Evolutionary conservation across 2,329 filamentous ascomycete genomes (phyloP).

Genomic region (Ascochyta clinopodiicola): DNA sequence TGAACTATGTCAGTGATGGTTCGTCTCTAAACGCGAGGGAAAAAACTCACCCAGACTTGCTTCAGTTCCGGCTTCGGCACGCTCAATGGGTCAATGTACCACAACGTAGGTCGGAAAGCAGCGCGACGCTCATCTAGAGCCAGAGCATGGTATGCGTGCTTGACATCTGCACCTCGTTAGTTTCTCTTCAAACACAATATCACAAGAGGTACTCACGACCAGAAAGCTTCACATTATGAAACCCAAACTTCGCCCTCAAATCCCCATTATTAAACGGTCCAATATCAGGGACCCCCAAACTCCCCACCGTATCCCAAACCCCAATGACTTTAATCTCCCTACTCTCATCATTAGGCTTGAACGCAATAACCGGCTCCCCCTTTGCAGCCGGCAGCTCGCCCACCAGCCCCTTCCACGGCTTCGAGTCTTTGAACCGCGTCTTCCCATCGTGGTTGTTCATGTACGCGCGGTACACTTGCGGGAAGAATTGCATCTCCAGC

Average conservation of each 20-base stretch:
- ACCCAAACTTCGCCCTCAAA: slow-evolving; percentile 36
- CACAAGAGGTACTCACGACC: slow-evolving; percentile 31
- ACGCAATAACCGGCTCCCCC: slow-evolving; percentile 13
- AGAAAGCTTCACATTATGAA: slow-evolving; percentile 45
- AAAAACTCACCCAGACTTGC: slow-evolving; percentile 55
- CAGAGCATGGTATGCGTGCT: slow-evolving; percentile 62
- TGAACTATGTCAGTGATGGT: no score
- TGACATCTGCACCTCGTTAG: slow-evolving; percentile 49
- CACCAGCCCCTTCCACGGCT: slow-evolving; percentile 39
- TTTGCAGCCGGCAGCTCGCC: slow-evolving; percentile 22
- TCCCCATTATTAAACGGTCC: slow-evolving; percentile 32
- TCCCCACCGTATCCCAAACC: slow-evolving; percentile 58
- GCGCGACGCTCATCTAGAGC: slow-evolving; percentile 61
- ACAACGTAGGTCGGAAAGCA: slow-evolving; percentile 61
- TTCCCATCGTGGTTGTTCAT: slow-evolving; percentile 36
- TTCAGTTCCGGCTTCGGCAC: slow-evolving; percentile 51
- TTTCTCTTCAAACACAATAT: not conserved
- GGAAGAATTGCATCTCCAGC: slow-evolving; percentile 52
- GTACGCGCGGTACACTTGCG: slow-evolving; percentile 52
- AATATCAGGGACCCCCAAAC: slow-evolving; percentile 55
- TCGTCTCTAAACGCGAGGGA: no score
- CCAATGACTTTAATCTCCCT: slow-evolving; percentile 52
- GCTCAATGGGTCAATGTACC: slow-evolving; percentile 50
- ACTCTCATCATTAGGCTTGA: slow-evolving; percentile 17
- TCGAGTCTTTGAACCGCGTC: slow-evolving; percentile 31